phyloP scores from a whole-genome alignment of 140 eudicot species.

The Stevia rebaudiana region DNA sequence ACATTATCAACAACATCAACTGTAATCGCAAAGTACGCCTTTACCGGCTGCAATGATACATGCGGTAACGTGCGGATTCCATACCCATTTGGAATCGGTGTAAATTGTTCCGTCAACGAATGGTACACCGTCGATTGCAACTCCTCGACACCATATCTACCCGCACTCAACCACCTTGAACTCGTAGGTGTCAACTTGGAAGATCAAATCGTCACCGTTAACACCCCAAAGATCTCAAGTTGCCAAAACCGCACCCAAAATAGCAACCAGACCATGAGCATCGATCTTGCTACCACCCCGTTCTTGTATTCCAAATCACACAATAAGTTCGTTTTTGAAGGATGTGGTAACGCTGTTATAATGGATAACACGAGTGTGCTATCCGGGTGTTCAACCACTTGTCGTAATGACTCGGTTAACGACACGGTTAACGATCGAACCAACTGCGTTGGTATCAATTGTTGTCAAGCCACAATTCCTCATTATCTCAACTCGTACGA shows the following conservation, averaged over 20 bases:
- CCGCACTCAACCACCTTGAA: not conserved
- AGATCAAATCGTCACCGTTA: not conserved
- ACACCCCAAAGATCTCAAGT: not conserved
- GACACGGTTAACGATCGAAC: too few relatives aligned
- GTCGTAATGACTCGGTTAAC: not conserved
- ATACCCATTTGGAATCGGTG: not conserved
- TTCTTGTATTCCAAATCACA: not conserved
- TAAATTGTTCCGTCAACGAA: not conserved
- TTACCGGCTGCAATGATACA: not conserved
- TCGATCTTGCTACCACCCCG: too few relatives aligned
- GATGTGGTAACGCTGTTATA: constrained; percentile 7
- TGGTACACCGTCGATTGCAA: constrained; percentile 10
- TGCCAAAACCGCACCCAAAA: not conserved
- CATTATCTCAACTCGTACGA: not conserved
- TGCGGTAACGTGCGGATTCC: not conserved
- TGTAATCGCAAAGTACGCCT: not conserved
- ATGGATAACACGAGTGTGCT: not conserved
- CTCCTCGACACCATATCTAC: not conserved
- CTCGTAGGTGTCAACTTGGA: not conserved
- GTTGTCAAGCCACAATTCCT: not conserved
- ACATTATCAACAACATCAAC: not conserved
- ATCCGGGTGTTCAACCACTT: constrained; percentile 17
- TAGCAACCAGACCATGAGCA: too few relatives aligned
- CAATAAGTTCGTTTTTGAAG: not conserved
- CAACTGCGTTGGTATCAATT: not conserved